Percentiles rank a stretch among this genome's conserved stretches.
Evolutionary conservation across 768 basidiomycete species (phyloP).

Genomic region (Mycena maculata): DNA sequence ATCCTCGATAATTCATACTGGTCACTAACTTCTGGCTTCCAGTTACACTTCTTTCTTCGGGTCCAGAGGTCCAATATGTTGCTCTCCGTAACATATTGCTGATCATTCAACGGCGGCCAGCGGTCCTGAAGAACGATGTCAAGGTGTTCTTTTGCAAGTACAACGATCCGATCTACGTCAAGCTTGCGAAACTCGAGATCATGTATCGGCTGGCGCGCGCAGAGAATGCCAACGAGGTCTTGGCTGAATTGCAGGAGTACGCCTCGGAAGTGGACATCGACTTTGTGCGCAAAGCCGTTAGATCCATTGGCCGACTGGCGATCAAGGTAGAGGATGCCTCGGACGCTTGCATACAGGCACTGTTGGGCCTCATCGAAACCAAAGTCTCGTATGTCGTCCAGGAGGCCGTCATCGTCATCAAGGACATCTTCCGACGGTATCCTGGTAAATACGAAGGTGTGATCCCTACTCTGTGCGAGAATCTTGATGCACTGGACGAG

Average conservation of each 20-base stretch:
- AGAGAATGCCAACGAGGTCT: slow-evolving; percentile 91
- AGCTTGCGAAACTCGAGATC: slow-evolving; percentile 97
- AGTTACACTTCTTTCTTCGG: slow-evolving; percentile 97
- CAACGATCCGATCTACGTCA: slow-evolving; percentile 99
- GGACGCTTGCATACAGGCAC: slow-evolving; percentile 88
- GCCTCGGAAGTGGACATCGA: slow-evolving; percentile 98
- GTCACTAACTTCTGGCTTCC: slow-evolving; percentile 20
- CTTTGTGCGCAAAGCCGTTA: slow-evolving; percentile 97
- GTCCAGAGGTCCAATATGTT: slow-evolving; percentile 98
- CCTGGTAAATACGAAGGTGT: slow-evolving; percentile 97
- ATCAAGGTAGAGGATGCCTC: slow-evolving; percentile 95
- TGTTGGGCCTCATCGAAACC: slow-evolving; percentile 89
- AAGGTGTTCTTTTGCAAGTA: slow-evolving; percentile 99
- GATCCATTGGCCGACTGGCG: slow-evolving; percentile 96
- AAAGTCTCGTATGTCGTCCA: slow-evolving; percentile 97
- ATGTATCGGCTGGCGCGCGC: slow-evolving; percentile 98
- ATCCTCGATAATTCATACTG: slow-evolving; percentile 17
- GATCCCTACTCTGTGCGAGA: slow-evolving; percentile 92
- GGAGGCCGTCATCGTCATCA: slow-evolving; percentile 97
- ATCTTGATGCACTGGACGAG: slow-evolving; percentile 92
- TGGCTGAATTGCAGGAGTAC: slow-evolving; percentile 98
- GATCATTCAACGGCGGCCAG: slow-evolving; percentile 94
- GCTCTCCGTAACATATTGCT: slow-evolving; percentile 95
- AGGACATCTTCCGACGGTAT: slow-evolving; percentile 97
- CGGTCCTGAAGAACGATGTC: slow-evolving; percentile 95